Conservation (phyloP, 116 monocot genomes). For the Posidonia oceanica region DNA sequence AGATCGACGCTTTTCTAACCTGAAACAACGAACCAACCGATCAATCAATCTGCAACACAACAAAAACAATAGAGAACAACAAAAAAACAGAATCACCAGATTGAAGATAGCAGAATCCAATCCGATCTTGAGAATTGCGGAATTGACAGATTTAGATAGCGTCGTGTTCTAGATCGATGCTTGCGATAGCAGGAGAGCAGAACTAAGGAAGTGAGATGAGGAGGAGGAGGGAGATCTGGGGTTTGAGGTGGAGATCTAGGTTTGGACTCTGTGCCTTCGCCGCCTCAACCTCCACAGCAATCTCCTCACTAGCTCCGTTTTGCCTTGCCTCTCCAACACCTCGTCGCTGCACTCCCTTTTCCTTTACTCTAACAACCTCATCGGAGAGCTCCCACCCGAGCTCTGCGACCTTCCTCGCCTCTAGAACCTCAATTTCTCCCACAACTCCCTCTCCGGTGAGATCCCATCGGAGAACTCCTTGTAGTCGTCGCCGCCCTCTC, state of each 20-base stretch:
- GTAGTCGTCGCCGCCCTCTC: too few relatives aligned
- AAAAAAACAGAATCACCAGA: too few relatives aligned
- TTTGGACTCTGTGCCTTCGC: conserved; percentile 38
- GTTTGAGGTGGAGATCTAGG: conserved; percentile 12
- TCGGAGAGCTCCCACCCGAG: conserved; percentile 43
- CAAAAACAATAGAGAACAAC: too few relatives aligned
- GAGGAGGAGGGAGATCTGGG: conserved; percentile 13
- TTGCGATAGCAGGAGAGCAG: neutral
- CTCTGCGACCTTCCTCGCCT: conserved; percentile 54
- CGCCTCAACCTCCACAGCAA: conserved; percentile 83
- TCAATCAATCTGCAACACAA: neutral
- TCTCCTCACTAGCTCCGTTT: conserved; percentile 43
- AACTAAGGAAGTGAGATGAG: neutral
- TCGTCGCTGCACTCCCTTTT: conserved; percentile 81
- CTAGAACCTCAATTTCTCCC: conserved; percentile 78
- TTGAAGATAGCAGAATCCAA: too few relatives aligned
- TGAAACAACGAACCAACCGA: neutral
- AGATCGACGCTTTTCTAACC: neutral
- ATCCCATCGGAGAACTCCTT: conserved; percentile 20
- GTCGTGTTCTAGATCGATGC: too few relatives aligned
- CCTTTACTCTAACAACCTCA: conserved; percentile 71
- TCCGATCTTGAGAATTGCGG: too few relatives aligned
- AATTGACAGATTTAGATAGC: too few relatives aligned
- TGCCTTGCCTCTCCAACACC: conserved; percentile 56
- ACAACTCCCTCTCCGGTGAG: conserved; percentile 46